These are phyloP conservation scores for Calonectria pauciramosa DNA, from an alignment of 2,329 filamentous ascomycete species.

Conservation along the genomic window DNA sequence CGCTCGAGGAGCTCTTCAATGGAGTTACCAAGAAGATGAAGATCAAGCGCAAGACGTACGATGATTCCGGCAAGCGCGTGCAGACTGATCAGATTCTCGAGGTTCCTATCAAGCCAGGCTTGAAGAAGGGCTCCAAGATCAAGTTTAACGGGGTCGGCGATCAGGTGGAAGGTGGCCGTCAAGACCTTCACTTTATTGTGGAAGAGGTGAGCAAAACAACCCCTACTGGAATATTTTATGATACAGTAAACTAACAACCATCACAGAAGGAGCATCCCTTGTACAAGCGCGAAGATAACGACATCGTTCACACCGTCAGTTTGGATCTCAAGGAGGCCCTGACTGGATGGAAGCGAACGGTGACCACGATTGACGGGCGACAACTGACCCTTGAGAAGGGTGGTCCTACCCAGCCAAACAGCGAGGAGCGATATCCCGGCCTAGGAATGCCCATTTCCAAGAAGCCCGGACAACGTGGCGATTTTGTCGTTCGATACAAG, in stretches of 20 bases:
- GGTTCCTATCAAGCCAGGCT: conserved; percentile 93
- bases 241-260: conserved; percentile 55
- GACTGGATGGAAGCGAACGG: conserved; percentile 92
- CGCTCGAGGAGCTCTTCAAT: conserved; percentile 89
- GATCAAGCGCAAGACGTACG: conserved; percentile 96
- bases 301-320: conserved; percentile 83
- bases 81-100: conserved; percentile 92
- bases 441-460: conserved; percentile 97
- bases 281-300: conserved; percentile 89
- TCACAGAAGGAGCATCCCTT: conserved; percentile 86
- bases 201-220: conserved; percentile 79
- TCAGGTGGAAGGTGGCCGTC: conserved; percentile 94
- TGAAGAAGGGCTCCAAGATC: conserved; percentile 98
- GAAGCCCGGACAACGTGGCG: conserved; percentile 85
- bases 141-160: conserved; percentile 98
- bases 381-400: conserved; percentile 83
- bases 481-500: conserved; percentile 90
- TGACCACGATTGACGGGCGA: conserved; percentile 93
- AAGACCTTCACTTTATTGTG: conserved; percentile 95
- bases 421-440: conserved; percentile 83
- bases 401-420: conserved; percentile 88
- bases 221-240: background rate
- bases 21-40: conserved; percentile 97
- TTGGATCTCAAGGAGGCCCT: conserved; percentile 93
- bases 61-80: conserved; percentile 85